These are phyloP conservation scores for Aristolochia californica DNA, from an alignment of 164 flowering plant genomes.

Conservation along the genomic window DNA sequence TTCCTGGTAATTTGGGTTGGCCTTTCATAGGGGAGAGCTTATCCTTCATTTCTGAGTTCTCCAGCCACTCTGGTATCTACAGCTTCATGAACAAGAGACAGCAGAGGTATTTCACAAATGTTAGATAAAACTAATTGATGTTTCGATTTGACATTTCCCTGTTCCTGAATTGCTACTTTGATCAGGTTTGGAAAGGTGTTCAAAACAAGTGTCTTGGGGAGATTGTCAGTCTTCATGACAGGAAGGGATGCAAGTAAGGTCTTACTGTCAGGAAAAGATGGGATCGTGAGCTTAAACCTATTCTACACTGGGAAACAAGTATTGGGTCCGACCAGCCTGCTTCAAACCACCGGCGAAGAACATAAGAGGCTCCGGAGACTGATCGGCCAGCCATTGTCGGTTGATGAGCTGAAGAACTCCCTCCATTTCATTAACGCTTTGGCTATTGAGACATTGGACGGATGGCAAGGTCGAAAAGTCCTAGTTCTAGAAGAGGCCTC, in stretches of 20 bases:
- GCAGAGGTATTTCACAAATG: slow-evolving; percentile 19
- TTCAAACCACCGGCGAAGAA: slow-evolving; percentile 42
- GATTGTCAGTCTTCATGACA: slow-evolving; percentile 47
- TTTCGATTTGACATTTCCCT: not conserved
- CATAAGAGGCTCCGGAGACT: slow-evolving; percentile 52
- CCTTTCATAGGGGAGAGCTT: too few species aligned
- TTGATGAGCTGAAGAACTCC: slow-evolving; percentile 49
- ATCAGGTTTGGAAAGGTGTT: slow-evolving; percentile 59
- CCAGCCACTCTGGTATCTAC: slow-evolving; percentile 50
- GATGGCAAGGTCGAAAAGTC: slow-evolving; percentile 40
- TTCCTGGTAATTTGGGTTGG: too few species aligned
- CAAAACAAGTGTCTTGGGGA: slow-evolving; percentile 42
- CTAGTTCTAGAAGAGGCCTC: slow-evolving; percentile 58
- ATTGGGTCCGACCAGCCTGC: slow-evolving; percentile 54
- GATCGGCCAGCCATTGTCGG: slow-evolving; percentile 49
- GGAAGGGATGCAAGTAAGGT: slow-evolving; percentile 67
- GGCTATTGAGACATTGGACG: slow-evolving; percentile 43
- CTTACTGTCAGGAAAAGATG: slow-evolving; percentile 52
- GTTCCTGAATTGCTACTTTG: not conserved
- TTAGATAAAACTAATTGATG: not conserved
- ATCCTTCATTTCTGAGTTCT: slow-evolving; percentile 40
- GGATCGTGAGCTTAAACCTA: slow-evolving; percentile 56
- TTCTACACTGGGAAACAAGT: slow-evolving; percentile 59
- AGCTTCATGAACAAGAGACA: slow-evolving; percentile 55
- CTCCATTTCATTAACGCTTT: slow-evolving; percentile 41